Conservation (phyloP, 2,329 filamentous ascomycete species). For the Fusarium avenaceum region DNA sequence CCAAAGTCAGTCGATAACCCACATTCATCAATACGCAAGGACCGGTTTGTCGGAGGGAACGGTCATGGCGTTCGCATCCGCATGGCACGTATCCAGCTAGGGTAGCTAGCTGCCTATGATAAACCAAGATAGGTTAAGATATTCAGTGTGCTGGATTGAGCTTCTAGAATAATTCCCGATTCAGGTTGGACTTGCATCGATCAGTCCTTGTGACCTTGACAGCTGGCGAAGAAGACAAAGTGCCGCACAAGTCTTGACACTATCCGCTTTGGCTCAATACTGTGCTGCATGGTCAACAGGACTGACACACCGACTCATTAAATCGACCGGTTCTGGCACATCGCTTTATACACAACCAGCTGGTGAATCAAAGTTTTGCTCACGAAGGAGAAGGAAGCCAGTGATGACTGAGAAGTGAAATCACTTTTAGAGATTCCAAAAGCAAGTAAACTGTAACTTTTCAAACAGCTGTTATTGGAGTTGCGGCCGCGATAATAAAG, state of each 20-base stretch:
- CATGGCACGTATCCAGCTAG: background rate
- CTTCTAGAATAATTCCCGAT: constrained; percentile 30
- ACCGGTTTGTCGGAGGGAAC: constrained; percentile 8
- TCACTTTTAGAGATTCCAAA: background rate
- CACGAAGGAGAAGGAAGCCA: background rate
- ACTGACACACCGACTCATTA: constrained; percentile 4
- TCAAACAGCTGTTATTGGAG: background rate
- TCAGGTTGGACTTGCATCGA: constrained; percentile 12
- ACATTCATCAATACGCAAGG: constrained; percentile 21
- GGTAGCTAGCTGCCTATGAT: background rate
- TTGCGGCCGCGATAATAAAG: background rate
- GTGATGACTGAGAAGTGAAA: background rate
- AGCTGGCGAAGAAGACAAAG: constrained; percentile 11
- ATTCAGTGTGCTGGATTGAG: constrained; percentile 3
- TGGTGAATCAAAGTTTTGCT: background rate
- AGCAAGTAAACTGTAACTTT: no score
- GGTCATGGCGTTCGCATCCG: constrained; percentile 21
- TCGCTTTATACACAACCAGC: background rate
- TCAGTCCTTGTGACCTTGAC: constrained; percentile 3
- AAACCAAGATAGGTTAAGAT: constrained; percentile 1
- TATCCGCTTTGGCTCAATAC: constrained; percentile 9
- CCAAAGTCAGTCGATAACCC: constrained; percentile 41
- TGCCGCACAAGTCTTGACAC: constrained; percentile 17
- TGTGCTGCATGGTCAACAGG: background rate
- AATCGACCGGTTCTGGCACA: constrained; percentile 3